Percentiles rank a stretch among this genome's conserved stretches.
Evolutionary conservation across 2,329 filamentous ascomycete species (phyloP).

Genomic region (Aureobasidium subglaciale): DNA sequence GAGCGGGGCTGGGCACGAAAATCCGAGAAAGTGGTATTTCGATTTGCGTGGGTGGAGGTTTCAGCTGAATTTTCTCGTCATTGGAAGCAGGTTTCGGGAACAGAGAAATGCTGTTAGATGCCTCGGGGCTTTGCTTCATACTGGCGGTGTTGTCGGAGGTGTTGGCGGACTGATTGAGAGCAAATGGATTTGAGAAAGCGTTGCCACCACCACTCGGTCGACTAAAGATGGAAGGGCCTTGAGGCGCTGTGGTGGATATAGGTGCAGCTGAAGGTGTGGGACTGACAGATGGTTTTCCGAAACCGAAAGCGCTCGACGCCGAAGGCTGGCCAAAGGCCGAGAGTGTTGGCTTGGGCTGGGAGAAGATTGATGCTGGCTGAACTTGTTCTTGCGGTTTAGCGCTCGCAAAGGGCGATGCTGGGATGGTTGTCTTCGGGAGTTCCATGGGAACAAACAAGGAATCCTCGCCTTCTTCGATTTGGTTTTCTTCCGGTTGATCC

Average conservation of each 20-base stretch:
- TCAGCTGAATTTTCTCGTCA: not conserved
- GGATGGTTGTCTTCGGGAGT: not conserved
- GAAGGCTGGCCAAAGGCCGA: slow-evolving; percentile 14
- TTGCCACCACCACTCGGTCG: slow-evolving; percentile 16
- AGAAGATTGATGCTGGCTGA: not conserved
- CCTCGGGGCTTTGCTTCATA: not conserved
- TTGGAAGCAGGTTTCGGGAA: not conserved
- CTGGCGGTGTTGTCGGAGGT: not conserved
- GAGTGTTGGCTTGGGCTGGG: not conserved
- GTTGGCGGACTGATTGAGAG: not conserved
- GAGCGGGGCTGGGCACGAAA: not conserved
- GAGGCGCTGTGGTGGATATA: not conserved
- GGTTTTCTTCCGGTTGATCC: slow-evolving; percentile 40
- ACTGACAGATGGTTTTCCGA: slow-evolving; percentile 13
- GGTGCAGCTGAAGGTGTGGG: not conserved
- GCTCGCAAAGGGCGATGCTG: slow-evolving; percentile 3
- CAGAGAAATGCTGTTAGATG: not conserved
- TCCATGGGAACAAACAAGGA: slow-evolving; percentile 37
- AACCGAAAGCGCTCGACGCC: slow-evolving; percentile 6
- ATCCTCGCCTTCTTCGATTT: slow-evolving; percentile 24
- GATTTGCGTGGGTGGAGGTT: not conserved
- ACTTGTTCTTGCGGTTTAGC: not conserved
- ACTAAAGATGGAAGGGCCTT: slow-evolving; percentile 12
- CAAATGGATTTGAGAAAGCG: not conserved
- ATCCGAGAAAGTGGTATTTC: not conserved